Evolutionary conservation across 2,329 filamentous ascomycete species (phyloP), one percentile per base, ranked within the genome.

Genomic region (Colletotrichum cuscutae): DNA sequence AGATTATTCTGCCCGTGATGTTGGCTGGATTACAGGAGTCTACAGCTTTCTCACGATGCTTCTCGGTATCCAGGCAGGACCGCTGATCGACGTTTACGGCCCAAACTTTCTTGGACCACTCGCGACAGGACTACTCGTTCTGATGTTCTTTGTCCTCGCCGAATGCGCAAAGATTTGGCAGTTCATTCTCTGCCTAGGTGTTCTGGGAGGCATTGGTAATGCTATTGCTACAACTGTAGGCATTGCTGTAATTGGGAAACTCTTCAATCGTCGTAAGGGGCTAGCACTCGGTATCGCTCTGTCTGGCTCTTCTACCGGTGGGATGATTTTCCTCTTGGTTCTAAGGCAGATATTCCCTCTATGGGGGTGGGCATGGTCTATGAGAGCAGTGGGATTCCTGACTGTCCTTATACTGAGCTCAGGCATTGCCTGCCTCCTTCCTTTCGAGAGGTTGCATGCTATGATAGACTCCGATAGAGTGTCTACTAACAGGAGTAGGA

Each of bases 1-100:
- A 0, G 71, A 76, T 8, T 86, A 85, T 70, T 81, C 80, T 3
- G 78, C 83, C 5, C 77, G 83, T 5, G 82, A 87, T 49, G 81
- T 88, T 1, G 86, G 85, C 24, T 88, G 86, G 86, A 87, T 88
- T 65, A 82, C 84, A 0, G 84, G 85, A 1, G 74, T 87, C 2
- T 83, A 86, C 35, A 81, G 83, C 3, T 87, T 86, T 68, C 76
- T 87, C 2, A 80, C 82, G 0, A 77, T 87, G 0, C 81, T 85
- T n/a, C 78, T 86, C 1, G 85, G 84, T 5, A 83, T 88, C 5
- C 85, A 86, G 76, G 81, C 86, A 13, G 86, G 86, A 0, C 86
- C 86, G 2, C 68, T 88, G 7, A 86, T 87, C 67, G 86, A 88
- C 72, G 80, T 80, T 0, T 84, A 86, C 53, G 86, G 86, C 0